Evolutionary conservation across 768 basidiomycete species (phyloP).

Genomic region (Butyriboletus loyo): DNA sequence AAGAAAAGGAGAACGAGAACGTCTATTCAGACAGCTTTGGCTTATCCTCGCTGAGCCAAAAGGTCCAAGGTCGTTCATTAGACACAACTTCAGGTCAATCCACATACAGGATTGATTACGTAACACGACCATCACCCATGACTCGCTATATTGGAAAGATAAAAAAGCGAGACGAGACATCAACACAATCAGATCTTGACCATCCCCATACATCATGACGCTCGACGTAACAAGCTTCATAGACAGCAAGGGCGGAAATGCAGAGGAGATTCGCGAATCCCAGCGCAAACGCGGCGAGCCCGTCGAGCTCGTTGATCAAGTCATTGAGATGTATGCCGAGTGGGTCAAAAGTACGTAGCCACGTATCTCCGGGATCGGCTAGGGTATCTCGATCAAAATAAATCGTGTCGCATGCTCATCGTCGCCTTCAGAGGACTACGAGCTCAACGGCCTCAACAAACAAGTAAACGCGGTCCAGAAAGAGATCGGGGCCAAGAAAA

Average conservation of each 20-base stretch:
- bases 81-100: background rate
- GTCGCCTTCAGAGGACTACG: constrained; percentile 70
- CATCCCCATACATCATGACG: constrained; percentile 51
- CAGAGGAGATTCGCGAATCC: constrained; percentile 85
- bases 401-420: background rate
- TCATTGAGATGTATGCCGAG: constrained; percentile 85
- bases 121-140: background rate
- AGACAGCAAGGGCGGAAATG: constrained; percentile 87
- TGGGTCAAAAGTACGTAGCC: constrained; percentile 86
- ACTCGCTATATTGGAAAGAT: background rate
- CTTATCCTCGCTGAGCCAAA: background rate
- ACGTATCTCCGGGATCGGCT: background rate
- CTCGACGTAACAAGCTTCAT: constrained; percentile 80
- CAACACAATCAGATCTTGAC: background rate
- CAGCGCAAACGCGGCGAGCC: constrained; percentile 88
- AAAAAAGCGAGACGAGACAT: background rate
- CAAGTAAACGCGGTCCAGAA: constrained; percentile 91
- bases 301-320: constrained; percentile 91
- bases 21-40: background rate
- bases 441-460: constrained; percentile 73
- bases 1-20: background rate
- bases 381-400: background rate
- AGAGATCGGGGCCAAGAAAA: constrained; percentile 91
- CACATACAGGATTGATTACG: constrained; percentile 8
- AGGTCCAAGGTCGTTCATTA: background rate